Conservation (phyloP, 2,329 filamentous ascomycete species). For the Aspergillus sojae region DNA sequence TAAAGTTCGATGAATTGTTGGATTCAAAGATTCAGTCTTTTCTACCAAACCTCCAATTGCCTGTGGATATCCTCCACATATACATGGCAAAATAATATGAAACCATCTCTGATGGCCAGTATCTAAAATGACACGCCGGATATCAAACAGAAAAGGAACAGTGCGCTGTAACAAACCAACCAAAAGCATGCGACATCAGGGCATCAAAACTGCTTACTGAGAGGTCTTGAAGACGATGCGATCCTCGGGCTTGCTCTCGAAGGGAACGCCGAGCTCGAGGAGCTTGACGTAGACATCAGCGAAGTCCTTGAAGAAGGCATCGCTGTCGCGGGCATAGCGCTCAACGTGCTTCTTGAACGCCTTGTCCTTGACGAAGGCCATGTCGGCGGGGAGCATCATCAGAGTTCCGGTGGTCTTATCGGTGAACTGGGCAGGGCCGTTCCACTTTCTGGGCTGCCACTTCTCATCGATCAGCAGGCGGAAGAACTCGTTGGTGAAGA, state of each 20-base stretch:
- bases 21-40: neutral
- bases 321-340: constrained; percentile 88
- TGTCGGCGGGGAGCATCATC: constrained; percentile 97
- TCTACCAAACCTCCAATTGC: neutral
- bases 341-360: constrained; percentile 77
- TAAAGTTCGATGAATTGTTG: neutral
- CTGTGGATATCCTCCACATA: neutral
- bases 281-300: constrained; percentile 75
- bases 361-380: constrained; percentile 86
- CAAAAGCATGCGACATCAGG: constrained; percentile 10
- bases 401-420: constrained; percentile 83
- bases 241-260: constrained; percentile 65
- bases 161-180: constrained; percentile 18
- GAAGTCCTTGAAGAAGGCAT: constrained; percentile 93
- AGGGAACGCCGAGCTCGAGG: constrained; percentile 93
- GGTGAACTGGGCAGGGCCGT: constrained; percentile 87
- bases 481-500: constrained; percentile 95
- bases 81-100: constrained; percentile 1
- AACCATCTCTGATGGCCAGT: constrained; percentile 6
- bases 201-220: constrained; percentile 31
- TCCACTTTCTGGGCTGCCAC: constrained; percentile 90
- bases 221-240: constrained; percentile 67
- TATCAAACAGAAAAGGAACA: constrained; percentile 24
- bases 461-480: constrained; percentile 85
- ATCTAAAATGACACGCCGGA: constrained; percentile 19